Evolutionary conservation across 805 yeast genomes (phyloP), one percentile per base, ranked within the genome.

Genomic region (Scheffersomyces amazonensis): DNA sequence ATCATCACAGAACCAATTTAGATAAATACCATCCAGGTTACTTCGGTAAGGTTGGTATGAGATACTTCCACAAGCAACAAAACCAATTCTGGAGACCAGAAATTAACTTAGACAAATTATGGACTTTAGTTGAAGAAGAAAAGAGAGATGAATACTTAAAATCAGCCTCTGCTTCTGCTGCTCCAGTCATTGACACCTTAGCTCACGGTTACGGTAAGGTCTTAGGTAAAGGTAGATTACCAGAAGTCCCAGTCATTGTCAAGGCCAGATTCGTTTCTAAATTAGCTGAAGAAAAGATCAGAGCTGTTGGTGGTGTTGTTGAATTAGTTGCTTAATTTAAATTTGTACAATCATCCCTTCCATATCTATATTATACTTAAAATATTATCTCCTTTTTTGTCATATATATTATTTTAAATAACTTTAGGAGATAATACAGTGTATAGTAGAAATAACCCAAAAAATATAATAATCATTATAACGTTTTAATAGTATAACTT

Each of bases 31-130:
- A 93, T 77, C 99, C 99, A 68, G 99, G 99, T 89, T 93, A 93
- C 91, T 93, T 93, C 80, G 99, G 99, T 87, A 95, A 93, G 81
- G 98, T 93, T 72, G 99, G 99, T 90, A 91, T 91, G 97, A 88
- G 99, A 86, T 84, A 86, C 84, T 91, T 83, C 96, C 96, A 88
- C 88, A 82, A 85, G 75, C 95, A 87, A 78, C 78, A 76, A 66
- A 78, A 75, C 79, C 96, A 87, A 69, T 83, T 81, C 89, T 93
- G 99, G 99, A 84, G 78, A 75, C 99, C 99, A 75, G 87, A 85
- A 63, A 78, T 93, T 75, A 93, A 93, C 91, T 79, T 93, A 71
- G 98, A 93, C 82, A 88, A 87, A 76, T 85, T 93, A 73, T 93
- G 99, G 99, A 79, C 97, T 62, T 83, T 93, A 68, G 84, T 93